Base-by-base conservation (phyloP, 2,329 filamentous ascomycete species). In the Colletotrichum musicola region DNA sequence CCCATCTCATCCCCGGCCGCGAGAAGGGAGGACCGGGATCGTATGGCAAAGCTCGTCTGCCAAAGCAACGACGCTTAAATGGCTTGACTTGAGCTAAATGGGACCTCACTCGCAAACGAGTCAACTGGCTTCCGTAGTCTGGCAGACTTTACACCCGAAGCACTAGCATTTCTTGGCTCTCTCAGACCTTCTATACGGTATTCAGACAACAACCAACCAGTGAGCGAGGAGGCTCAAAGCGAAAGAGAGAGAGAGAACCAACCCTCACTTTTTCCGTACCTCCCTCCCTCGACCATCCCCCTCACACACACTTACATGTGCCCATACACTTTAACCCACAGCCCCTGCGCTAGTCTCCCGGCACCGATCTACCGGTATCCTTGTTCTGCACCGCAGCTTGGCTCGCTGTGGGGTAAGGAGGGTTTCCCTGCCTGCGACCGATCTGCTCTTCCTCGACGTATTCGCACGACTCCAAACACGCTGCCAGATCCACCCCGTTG, bases 401-500 rank as follows among this genome's bases (percentile, higher is more conserved):
- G 65, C 44, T 44, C 25, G 49, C 49, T 61, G 62, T 68, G 62
- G 62, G 65, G 65, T 68, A 65, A 66, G 62, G 62, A 35, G 49
- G 62, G 59, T 35, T 53, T 40, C 50, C 65, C 62, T 68, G 65
- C 62, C 40, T 56, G 55, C 18, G 50, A 60, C 62, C 62, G 55
- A 60, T 68, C 55, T 55, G 50, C 55, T 10, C 9, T 10, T 35
- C 63, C 50, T 60, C 55, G 56, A 65, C 62, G 62, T 65, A 56
- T 56, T 60, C 55, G 42, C 62, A 40, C 16, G 50, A 51, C 55
- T 55, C 65, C 49, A 65, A 68, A 68, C 65, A 61, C 64, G 49
- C 62, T 56, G 40, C 65, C 65, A 65, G 65, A 55, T 65, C 65
- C 65, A 65, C 62, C 35, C 30, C 22, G 62, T 68, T 68, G 65